phyloP scores from a whole-genome alignment of 2,329 filamentous ascomycete genomes.

The Verticillium nubilum region DNA sequence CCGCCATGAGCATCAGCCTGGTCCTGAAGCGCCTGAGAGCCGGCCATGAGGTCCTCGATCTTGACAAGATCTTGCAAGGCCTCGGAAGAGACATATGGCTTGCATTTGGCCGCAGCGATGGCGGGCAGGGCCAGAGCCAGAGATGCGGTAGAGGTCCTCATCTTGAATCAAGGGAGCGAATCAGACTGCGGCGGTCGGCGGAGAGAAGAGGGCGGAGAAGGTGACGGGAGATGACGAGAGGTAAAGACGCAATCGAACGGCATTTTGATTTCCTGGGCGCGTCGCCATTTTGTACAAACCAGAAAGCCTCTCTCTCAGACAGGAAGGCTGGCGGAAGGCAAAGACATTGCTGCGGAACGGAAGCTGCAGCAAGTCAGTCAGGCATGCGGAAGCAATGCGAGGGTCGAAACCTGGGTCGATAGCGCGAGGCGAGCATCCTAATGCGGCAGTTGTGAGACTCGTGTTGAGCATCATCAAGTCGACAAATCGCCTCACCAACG shows the following conservation, averaged over 20 bases:
- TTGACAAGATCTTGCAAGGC: conserved; percentile 26
- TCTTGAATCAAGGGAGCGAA: conserved; percentile 2
- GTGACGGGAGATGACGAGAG: neutral
- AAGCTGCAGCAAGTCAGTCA: neutral
- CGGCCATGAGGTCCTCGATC: conserved; percentile 33
- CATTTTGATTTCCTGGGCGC: neutral
- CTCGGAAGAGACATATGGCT: conserved; percentile 28
- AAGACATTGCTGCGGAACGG: neutral
- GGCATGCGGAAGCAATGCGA: neutral
- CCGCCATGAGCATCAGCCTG: conserved; percentile 35
- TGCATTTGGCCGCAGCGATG: conserved; percentile 18
- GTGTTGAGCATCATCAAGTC: neutral
- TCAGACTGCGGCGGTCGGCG: neutral
- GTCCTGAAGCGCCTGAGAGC: conserved; percentile 37
- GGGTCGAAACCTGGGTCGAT: neutral
- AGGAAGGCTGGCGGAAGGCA: neutral
- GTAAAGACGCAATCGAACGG: neutral
- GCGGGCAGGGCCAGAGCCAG: conserved; percentile 18
- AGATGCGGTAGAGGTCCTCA: conserved; percentile 15
- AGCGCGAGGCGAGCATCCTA: neutral
- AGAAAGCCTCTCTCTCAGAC: neutral
- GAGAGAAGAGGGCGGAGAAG: neutral
- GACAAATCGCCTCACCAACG: neutral
- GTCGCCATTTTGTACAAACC: neutral
- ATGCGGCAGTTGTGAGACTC: conserved; percentile 1